Conservation (phyloP, 2,329 filamentous ascomycete genomes). For the Pseudogymnoascus sp. region DNA sequence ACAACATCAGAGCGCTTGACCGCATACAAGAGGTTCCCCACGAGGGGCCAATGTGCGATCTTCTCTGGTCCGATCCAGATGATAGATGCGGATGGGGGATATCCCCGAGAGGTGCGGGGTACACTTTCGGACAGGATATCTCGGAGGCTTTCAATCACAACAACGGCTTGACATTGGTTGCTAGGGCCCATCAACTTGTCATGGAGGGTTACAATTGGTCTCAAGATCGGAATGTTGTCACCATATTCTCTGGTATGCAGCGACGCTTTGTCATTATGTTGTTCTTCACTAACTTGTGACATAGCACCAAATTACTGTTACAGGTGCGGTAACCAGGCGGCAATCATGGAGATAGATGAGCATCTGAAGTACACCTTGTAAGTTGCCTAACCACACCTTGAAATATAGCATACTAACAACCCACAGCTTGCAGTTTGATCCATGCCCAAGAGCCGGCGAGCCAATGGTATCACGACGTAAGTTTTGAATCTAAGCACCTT, state of each 20-base stretch:
- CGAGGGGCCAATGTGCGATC: constrained; percentile 97
- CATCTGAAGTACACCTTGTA: constrained; percentile 99
- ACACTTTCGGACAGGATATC: constrained; percentile 95
- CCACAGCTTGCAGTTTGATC: constrained; percentile 92
- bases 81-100: constrained; percentile 96
- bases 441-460: constrained; percentile 92
- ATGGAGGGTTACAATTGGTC: constrained; percentile 99
- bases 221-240: constrained; percentile 95
- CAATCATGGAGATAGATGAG: constrained; percentile 99
- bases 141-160: constrained; percentile 99
- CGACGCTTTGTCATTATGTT: background rate
- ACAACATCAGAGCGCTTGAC: constrained; percentile 91
- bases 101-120: constrained; percentile 86
- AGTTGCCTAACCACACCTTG: constrained; percentile 36
- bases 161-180: constrained; percentile 92
- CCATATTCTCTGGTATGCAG: constrained; percentile 83
- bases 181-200: constrained; percentile 92
- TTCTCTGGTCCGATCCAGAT: constrained; percentile 97
- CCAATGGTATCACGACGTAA: constrained; percentile 94
- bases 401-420: constrained; percentile 23
- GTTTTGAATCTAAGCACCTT: constrained; percentile 24
- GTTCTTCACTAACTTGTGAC: constrained; percentile 24
- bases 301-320: constrained; percentile 91
- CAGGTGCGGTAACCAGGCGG: constrained; percentile 96
- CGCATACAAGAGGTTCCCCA: constrained; percentile 97